A percentile compares a stretch with the other conserved stretches of the same genome.
phyloP scores from a whole-genome alignment of 176 grass and related monocot genomes.

The Oryza glumipatula region DNA sequence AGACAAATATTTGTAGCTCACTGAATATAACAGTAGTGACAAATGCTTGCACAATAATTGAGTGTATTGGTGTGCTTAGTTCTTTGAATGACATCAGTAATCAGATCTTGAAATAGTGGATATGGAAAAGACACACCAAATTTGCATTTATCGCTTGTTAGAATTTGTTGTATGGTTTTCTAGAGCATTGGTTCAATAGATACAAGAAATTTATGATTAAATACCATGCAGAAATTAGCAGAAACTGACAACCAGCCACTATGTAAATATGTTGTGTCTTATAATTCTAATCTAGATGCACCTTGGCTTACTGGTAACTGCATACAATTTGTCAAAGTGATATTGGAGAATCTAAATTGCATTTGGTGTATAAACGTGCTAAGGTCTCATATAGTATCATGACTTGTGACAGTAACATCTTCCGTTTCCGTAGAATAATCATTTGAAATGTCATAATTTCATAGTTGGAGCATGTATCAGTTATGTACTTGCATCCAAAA shows the following conservation, averaged over 20 bases:
- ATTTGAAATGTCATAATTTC: not conserved
- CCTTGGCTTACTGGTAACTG: not conserved
- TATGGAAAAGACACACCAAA: constrained; percentile 2
- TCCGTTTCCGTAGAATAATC: constrained; percentile 14
- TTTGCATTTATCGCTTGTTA: not conserved
- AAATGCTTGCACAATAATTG: not conserved
- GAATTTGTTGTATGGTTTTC: not conserved
- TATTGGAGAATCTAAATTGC: not conserved
- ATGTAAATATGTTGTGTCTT: not conserved
- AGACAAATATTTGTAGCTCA: not conserved
- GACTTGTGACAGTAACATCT: not conserved
- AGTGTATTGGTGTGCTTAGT: not conserved
- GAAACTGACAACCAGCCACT: not conserved
- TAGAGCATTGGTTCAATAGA: constrained; percentile 11
- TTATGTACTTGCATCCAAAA: not conserved
- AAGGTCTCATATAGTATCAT: not conserved
- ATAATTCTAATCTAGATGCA: not conserved
- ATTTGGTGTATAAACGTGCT: not conserved
- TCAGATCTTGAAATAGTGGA: not conserved
- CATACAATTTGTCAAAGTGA: not conserved
- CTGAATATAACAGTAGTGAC: not conserved
- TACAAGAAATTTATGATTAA: not conserved
- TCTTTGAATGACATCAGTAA: not conserved
- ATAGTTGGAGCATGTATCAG: not conserved
- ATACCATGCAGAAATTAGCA: not conserved